A percentile compares a stretch with the other conserved stretches of the same genome.
Evolutionary conservation across 768 basidiomycete species (phyloP).

Genomic region (Tylopilus intermedius): DNA sequence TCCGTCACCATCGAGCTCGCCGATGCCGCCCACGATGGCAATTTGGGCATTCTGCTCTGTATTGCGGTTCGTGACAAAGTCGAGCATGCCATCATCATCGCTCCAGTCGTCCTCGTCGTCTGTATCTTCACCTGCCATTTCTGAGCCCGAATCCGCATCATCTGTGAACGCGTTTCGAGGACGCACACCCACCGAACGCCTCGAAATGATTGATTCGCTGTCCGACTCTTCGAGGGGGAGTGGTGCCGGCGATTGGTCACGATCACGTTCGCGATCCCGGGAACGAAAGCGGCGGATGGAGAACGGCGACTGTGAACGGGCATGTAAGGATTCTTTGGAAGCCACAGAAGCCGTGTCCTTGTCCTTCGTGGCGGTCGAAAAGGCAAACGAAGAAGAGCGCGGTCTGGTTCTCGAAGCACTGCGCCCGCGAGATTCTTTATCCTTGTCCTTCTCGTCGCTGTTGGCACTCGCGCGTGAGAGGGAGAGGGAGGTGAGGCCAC

Average conservation of each 20-base stretch:
- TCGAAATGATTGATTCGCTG: slow-evolving; percentile 34
- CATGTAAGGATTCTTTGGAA: slow-evolving; percentile 52
- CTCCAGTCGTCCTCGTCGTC: slow-evolving; percentile 60
- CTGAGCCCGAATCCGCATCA: slow-evolving; percentile 62
- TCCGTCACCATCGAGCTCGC: slow-evolving; percentile 35
- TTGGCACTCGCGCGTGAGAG: slow-evolving; percentile 50
- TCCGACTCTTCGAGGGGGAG: slow-evolving; percentile 56
- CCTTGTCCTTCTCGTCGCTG: slow-evolving; percentile 38
- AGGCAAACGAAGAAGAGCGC: slow-evolving; percentile 48
- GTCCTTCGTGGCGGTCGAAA: slow-evolving; percentile 30
- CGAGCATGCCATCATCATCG: slow-evolving; percentile 55
- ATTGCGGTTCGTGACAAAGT: slow-evolving; percentile 80
- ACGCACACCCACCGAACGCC: slow-evolving; percentile 38
- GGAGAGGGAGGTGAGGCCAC: slow-evolving; percentile 59
- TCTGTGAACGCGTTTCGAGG: slow-evolving; percentile 62
- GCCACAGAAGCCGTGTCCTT: slow-evolving; percentile 34
- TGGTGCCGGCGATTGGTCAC: slow-evolving; percentile 53
- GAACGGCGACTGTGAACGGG: slow-evolving; percentile 81
- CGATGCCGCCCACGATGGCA: slow-evolving; percentile 24
- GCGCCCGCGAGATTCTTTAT: slow-evolving; percentile 51
- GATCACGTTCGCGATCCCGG: slow-evolving; percentile 46
- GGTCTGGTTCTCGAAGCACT: slow-evolving; percentile 38
- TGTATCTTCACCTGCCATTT: slow-evolving; percentile 42
- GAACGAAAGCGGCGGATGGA: slow-evolving; percentile 61
- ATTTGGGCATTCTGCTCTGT: slow-evolving; percentile 76